Evolutionary conservation across 306 rosid species (phyloP), one percentile per base, ranked within the genome.

Genomic region (Prunus mira): DNA sequence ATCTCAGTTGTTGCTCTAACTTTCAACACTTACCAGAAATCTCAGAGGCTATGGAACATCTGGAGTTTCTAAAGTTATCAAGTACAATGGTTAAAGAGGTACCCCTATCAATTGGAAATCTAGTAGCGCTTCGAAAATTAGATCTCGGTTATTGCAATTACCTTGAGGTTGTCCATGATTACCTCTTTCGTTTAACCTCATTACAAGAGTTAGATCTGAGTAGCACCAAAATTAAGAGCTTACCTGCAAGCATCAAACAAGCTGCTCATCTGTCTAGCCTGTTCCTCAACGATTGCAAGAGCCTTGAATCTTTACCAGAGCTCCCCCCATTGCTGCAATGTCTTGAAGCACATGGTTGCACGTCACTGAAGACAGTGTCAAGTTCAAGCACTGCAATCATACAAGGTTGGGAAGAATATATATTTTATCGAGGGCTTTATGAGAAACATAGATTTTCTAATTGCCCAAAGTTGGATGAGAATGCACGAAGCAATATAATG

Each of bases 271-370:
- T 85, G 55, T 22, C 9, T 38, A 0, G 0, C 11, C 47, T 85
- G 1, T 20, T 4, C 32, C 1, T 82, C 11, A 10, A 0, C 0
- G 0, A 14, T 5, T 80, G 85, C 24, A 0, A 1, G 9, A 22
- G 68, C 2, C 82, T 85, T 64, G 2, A 3, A 4, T 65, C 51
- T 20, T 72, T 84, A 38, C 85, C 80, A 14, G 68, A 77, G 78
- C 80, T 79, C 72, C 84, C 82, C 24, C 79, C 81, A 1, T 14
- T 54, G 2, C 9, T 85, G 0, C 11, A 9, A 2, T 0, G 0
- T 19, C 12, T 72, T 5, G 0, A 12, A 0, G 76, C 66, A 55
- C 0, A 1, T 1, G n/a, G 3, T 3, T 72, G 76, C 76, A 34
- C 19, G 2, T 34, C 34, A 3, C 66, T 72, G 4, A 9, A 32